Base-by-base conservation (phyloP, 1,284 basidiomycete species). In the Chalciporus piperatoides region DNA sequence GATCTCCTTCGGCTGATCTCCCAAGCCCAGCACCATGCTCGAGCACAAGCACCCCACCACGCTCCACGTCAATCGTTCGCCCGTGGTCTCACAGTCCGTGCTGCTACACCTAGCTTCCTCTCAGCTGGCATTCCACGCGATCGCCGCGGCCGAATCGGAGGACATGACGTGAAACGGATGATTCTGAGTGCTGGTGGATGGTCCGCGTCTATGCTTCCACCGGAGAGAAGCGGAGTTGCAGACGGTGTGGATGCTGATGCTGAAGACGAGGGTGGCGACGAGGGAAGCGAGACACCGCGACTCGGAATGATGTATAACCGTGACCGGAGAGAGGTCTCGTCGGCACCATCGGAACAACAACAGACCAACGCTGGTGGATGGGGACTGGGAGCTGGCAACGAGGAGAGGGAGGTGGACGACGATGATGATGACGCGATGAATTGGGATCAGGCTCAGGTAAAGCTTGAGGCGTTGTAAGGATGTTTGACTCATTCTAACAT, bases 91-190 rank as follows among this genome's bases (percentile, higher is more conserved):
- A 65, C 50, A 57, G 62, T 53, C 43, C 69, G 55, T 47, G 71
- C 41, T 68, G 77, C 57, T 73, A 65, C 84, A 0, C 82, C 83
- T 0, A 82, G 78, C 37, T 90, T 90, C 70, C 70, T 89, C 19
- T 82, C 83, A 3, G 83, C 80, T 2, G 83, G 81, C 5, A 68
- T 79, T 12, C 88, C 88, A 21, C 77, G 88, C 48, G 88, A 91
- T 63, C 73, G 88, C 19, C 73, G 88, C 24, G 88, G 88, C 4
- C 77, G 88, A 17, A 82, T 90, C 49, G 85, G 79, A 17, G 75
- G 77, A 48, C 82, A 82, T 59, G 65, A 60, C 32, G 38, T 68
- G 48, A 61, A 56, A 48, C 56, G 52, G 44, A 60, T 56, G 63
- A 61, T 59, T 19, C 48, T 57, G 40, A 59, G 40, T 21, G 61